These are phyloP conservation scores for Globisporangium camurandrum DNA, from an alignment of 352 stramenopile genomes.

Conservation along the genomic window DNA sequence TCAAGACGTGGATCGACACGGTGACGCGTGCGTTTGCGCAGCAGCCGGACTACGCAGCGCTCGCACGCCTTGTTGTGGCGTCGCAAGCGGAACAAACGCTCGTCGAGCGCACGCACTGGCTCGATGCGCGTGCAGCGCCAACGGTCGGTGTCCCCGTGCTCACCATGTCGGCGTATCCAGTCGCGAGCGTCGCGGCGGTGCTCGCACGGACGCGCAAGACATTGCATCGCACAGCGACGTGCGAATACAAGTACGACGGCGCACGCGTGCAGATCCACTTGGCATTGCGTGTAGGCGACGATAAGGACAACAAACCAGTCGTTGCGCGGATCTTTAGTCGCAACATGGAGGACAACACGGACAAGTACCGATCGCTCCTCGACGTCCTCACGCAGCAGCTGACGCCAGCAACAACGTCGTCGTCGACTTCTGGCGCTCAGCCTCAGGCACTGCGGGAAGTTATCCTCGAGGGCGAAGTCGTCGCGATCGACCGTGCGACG, in stretches of 20 bases:
- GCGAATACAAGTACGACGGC: conserved; percentile 83
- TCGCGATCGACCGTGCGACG: conserved; percentile 50
- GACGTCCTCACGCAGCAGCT: conserved; percentile 30
- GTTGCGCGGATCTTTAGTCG: conserved; percentile 67
- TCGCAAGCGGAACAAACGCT: conserved; percentile 19
- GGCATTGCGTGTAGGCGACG: conserved; percentile 5
- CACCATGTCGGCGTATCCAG: conserved; percentile 74
- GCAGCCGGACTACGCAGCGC: conserved; percentile 47
- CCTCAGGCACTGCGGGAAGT: conserved; percentile 14
- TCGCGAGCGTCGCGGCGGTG: conserved; percentile 44
- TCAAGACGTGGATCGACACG: conserved; percentile 46
- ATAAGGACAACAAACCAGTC: neutral
- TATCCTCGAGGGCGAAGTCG: conserved; percentile 72
- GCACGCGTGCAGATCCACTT: conserved; percentile 72
- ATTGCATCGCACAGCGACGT: conserved; percentile 28
- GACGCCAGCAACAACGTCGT: neutral
- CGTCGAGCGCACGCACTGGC: conserved; percentile 16
- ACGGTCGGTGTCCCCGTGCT: conserved; percentile 52
- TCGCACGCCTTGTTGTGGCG: conserved; percentile 34
- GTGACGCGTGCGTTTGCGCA: conserved; percentile 65
- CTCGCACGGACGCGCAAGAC: conserved; percentile 41
- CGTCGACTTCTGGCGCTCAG: neutral
- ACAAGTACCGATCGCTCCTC: conserved; percentile 53
- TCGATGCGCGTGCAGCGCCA: conserved; percentile 29
- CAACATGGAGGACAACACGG: conserved; percentile 77